Conservation (phyloP, 805 yeast genomes). For the Yarrowia osloensis region DNA sequence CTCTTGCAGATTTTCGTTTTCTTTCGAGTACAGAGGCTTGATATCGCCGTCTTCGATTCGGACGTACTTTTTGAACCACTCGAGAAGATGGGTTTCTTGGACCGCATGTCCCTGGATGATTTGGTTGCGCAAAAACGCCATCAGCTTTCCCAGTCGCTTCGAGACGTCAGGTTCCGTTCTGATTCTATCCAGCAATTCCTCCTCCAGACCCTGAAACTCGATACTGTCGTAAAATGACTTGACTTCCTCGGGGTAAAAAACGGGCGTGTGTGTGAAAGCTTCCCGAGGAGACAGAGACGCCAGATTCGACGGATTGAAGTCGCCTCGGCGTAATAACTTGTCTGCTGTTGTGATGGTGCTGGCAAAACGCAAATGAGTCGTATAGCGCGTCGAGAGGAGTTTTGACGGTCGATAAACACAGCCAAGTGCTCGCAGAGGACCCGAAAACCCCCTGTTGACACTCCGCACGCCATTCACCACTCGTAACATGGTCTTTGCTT, state of each 20-base stretch:
- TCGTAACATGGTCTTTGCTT: neutral
- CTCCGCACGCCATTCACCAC: neutral
- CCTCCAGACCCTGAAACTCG: constrained; percentile 14
- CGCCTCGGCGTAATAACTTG: neutral
- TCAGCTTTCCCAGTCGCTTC: neutral
- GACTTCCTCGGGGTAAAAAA: constrained; percentile 8
- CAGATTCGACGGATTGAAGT: neutral
- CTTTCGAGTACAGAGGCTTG: neutral
- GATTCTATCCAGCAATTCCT: neutral
- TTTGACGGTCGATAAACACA: neutral
- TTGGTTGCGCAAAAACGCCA: constrained; percentile 11
- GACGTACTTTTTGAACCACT: constrained; percentile 18
- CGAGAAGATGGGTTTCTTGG: neutral
- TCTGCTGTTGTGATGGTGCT: constrained; percentile 2
- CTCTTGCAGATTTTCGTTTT: neutral
- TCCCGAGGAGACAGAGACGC: neutral
- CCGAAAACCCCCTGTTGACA: neutral
- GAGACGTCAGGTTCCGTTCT: neutral
- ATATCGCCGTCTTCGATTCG: neutral
- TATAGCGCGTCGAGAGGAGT: neutral
- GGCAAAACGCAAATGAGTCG: neutral
- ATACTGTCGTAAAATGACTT: constrained; percentile 16
- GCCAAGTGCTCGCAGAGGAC: neutral
- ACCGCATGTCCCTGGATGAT: constrained; percentile 21
- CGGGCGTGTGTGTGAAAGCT: constrained; percentile 1